Percentiles rank a stretch among this genome's conserved stretches.
phyloP scores from a whole-genome alignment of 139 green algal species.

The Monoraphidium neglectum region DNA sequence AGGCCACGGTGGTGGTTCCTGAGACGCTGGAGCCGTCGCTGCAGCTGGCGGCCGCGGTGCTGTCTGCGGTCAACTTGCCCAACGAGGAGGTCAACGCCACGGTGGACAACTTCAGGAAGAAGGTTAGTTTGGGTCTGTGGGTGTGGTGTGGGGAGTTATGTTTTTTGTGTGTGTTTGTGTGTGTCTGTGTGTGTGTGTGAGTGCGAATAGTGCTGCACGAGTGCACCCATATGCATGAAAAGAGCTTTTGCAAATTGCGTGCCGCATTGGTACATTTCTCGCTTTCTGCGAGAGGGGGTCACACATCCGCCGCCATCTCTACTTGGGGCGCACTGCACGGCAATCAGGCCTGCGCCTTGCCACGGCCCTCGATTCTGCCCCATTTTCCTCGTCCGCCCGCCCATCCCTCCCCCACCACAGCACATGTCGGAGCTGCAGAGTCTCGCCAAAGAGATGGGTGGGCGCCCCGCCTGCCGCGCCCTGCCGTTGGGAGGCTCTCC shows the following conservation, averaged over 20 bases:
- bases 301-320: too few species aligned
- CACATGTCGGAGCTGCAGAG: conserved; percentile 49
- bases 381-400: not conserved
- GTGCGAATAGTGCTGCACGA: too few species aligned
- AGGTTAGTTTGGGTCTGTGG: conserved; percentile 37
- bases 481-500: too few species aligned
- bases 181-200: not conserved
- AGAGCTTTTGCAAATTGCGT: too few species aligned
- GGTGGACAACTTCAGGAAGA: conserved; percentile 68
- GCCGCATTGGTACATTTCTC: too few species aligned
- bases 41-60: conserved; percentile 92
- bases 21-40: conserved; percentile 96
- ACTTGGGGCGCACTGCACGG: too few species aligned
- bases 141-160: too few species aligned
- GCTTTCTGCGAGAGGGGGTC: too few species aligned
- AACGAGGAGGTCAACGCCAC: conserved; percentile 76
- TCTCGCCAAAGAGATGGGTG: not conserved
- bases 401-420: conserved; percentile 30
- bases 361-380: not conserved
- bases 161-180: not conserved
- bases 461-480: too few species aligned
- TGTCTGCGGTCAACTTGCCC: conserved; percentile 82
- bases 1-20: conserved; percentile 92
- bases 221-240: too few species aligned
- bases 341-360: too few species aligned